These are phyloP conservation scores for Dendrobium nobile DNA, from an alignment of 106 monocot genomes.

Conservation along the genomic window DNA sequence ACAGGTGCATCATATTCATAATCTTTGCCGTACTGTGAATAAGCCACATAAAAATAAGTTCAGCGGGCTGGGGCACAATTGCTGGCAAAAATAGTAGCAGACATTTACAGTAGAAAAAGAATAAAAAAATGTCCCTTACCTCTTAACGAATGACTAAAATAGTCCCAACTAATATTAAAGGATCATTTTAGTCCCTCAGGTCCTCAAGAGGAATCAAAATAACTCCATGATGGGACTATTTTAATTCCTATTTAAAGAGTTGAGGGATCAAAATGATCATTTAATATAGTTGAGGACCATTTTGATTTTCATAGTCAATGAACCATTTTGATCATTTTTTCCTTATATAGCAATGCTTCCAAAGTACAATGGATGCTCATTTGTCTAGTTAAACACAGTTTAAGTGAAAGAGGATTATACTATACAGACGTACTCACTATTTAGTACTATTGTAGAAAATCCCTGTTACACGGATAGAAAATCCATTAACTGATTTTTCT, in stretches of 20 bases:
- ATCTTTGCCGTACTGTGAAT: slow-evolving; percentile 89
- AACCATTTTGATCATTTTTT: too few relatives aligned
- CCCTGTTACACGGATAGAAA: not conserved
- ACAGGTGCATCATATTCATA: slow-evolving; percentile 97
- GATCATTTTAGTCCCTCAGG: too few relatives aligned
- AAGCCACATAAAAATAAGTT: not conserved
- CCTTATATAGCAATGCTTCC: not conserved
- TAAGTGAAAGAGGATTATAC: not conserved
- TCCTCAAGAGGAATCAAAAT: too few relatives aligned
- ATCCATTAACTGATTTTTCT: not conserved
- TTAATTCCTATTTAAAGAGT: too few relatives aligned
- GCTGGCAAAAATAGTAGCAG: not conserved
- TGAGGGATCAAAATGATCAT: too few relatives aligned
- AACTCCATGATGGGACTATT: too few relatives aligned
- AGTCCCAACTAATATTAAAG: too few relatives aligned
- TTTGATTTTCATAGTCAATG: too few relatives aligned
- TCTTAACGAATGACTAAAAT: too few relatives aligned
- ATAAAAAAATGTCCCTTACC: too few relatives aligned
- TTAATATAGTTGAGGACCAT: too few relatives aligned
- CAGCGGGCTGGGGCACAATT: not conserved
- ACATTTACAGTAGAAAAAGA: not conserved
- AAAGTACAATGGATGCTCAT: not conserved
- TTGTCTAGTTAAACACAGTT: not conserved
- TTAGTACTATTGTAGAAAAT: not conserved
- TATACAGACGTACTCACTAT: not conserved